These are phyloP conservation scores for Boletus subcaerulescens DNA, from an alignment of 768 basidiomycete genomes.

Conservation along the genomic window DNA sequence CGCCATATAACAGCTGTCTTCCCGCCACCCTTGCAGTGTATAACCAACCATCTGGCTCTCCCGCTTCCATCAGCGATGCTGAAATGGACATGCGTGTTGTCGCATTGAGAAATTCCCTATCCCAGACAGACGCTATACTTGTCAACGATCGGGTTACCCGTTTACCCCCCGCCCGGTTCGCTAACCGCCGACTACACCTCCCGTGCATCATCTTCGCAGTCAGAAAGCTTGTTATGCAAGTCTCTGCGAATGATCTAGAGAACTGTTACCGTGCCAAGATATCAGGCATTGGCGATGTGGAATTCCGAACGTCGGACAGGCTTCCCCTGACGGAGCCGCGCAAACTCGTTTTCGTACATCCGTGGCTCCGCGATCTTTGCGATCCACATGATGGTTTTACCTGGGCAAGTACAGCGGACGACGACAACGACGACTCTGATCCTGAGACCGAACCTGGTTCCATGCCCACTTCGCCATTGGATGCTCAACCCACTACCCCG, in stretches of 20 bases:
- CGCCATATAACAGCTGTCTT: slow-evolving; percentile 8
- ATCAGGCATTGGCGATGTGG: not conserved
- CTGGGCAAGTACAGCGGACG: not conserved
- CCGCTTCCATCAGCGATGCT: not conserved
- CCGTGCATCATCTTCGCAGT: not conserved
- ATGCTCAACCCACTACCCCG: not conserved
- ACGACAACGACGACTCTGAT: not conserved
- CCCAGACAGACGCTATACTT: not conserved
- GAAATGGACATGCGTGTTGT: not conserved
- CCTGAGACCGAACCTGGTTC: not conserved
- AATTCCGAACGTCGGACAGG: not conserved
- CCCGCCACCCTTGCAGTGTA: slow-evolving; percentile 2
- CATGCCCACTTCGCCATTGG: not conserved
- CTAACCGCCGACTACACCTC: not conserved
- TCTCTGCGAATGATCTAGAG: not conserved
- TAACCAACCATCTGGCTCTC: not conserved
- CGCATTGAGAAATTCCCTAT: not conserved
- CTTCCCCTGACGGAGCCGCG: not conserved
- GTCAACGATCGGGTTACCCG: not conserved
- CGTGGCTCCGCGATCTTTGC: not conserved
- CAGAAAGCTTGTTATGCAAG: not conserved
- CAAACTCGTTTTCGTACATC: slow-evolving; percentile 2
- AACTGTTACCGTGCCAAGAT: not conserved
- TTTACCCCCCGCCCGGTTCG: not conserved
- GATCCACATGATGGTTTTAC: not conserved